Conservation (phyloP, 352 stramenopile species). For the Phytophthora syringae region DNA sequence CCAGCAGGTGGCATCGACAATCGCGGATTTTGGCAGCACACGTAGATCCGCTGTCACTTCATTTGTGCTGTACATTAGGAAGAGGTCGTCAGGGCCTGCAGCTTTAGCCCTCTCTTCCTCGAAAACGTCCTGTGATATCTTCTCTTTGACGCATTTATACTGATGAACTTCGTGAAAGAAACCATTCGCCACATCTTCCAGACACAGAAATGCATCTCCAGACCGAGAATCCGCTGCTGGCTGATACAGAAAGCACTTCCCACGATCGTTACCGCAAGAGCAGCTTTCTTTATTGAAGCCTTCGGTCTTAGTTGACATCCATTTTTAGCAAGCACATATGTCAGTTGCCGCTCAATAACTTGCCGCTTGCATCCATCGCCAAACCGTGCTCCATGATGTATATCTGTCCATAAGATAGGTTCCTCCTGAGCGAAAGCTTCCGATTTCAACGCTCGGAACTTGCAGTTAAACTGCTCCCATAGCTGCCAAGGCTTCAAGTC, state of each 20-base stretch:
- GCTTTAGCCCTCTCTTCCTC: not conserved
- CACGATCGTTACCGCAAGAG: not conserved
- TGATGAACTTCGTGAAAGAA: slow-evolving; percentile 10
- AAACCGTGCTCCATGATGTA: slow-evolving; percentile 7
- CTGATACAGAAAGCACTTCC: too few relatives aligned
- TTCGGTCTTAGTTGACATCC: too few relatives aligned
- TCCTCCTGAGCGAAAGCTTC: not conserved
- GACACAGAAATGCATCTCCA: not conserved
- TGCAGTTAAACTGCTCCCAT: slow-evolving; percentile 1
- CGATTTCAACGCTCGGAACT: slow-evolving; percentile 2
- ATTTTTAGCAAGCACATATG: too few relatives aligned
- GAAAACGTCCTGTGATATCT: not conserved
- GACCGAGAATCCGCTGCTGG: not conserved
- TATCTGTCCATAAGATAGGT: not conserved
- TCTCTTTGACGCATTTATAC: not conserved
- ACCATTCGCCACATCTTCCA: not conserved
- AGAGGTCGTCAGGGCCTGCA: slow-evolving; percentile 1
- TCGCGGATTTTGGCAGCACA: not conserved
- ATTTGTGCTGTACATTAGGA: not conserved
- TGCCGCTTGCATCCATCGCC: not conserved
- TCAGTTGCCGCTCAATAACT: not conserved
- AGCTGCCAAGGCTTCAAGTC: not conserved
- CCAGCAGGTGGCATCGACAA: slow-evolving; percentile 8
- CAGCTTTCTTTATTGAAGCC: too few relatives aligned
- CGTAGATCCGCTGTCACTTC: not conserved